Evolutionary conservation across 2,329 filamentous ascomycete species (phyloP).

Genomic region (Aspergillus sp.): DNA sequence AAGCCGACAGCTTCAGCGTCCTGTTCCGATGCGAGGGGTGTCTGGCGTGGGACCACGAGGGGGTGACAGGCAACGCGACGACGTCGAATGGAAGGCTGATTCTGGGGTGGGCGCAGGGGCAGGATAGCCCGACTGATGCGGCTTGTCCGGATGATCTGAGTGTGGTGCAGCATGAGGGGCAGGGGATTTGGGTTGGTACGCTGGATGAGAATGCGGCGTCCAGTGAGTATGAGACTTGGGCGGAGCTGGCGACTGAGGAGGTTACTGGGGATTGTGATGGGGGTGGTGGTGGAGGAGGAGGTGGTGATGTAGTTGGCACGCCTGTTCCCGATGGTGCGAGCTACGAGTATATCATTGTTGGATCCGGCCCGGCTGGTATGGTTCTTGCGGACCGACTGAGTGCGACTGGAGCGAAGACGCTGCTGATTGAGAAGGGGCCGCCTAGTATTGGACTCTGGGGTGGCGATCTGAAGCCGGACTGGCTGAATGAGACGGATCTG

Average conservation of each 20-base stretch:
- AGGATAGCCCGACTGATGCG: constrained; percentile 40
- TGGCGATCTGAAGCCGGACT: constrained; percentile 59
- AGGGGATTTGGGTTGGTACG: constrained; percentile 54
- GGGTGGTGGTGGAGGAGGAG: not conserved
- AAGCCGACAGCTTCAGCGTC: constrained; percentile 58
- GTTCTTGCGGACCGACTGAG: constrained; percentile 61
- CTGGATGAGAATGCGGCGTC: constrained; percentile 46
- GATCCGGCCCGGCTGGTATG: constrained; percentile 51
- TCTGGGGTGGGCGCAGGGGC: constrained; percentile 58
- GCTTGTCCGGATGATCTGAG: constrained; percentile 48
- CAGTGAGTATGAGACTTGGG: constrained; percentile 33
- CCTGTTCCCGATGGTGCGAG: constrained; percentile 12
- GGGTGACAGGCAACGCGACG: constrained; percentile 43
- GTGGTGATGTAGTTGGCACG: not conserved
- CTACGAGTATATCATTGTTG: constrained; percentile 48
- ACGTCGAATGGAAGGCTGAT: constrained; percentile 49
- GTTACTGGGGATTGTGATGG: constrained; percentile 15
- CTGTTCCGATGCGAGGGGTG: constrained; percentile 66
- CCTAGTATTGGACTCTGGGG: constrained; percentile 65
- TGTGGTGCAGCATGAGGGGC: constrained; percentile 55
- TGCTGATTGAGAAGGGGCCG: constrained; percentile 63
- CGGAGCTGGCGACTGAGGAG: constrained; percentile 24
- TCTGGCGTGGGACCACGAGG: constrained; percentile 54
- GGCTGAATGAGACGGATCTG: constrained; percentile 58
- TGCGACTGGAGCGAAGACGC: constrained; percentile 63